Base-by-base conservation (phyloP, 768 basidiomycete genomes). In the Paxillus involutus region DNA sequence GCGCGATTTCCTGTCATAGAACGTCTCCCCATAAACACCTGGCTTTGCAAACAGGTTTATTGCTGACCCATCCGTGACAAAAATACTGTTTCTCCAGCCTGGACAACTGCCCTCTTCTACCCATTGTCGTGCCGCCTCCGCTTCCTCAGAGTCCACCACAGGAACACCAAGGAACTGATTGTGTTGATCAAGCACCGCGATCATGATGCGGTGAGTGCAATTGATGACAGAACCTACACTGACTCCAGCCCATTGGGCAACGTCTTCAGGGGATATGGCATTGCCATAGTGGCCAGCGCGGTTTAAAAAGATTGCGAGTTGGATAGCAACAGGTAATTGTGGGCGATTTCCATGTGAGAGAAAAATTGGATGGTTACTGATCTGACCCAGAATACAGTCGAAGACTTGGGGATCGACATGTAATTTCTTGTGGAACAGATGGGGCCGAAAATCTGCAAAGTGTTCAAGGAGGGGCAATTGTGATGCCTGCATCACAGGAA, bases 211-310 rank as follows among this genome's bases (percentile, higher is more conserved):
- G 37, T 57, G 44, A 3, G 42, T 53, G 14, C 51, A 57, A 17
- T 57, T 57, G 6, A 37, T 13, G 2, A 57, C 56, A 4, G 32
- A 11, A 14, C 51, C 46, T 9, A 47, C 46, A 19, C 41, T 49
- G 4, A 53, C 12, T 4, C 51, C 47, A 11, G 52, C 47, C 56
- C 52, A 57, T 14, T 57, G 47, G 7, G 51, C 42, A 33, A 58
- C 26, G 49, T 54, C 21, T 13, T 36, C 40, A 8, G 41, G 29
- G 4, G 50, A 9, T 10, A 14, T 3, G 2, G 19, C 42, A 56
- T 71, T 73, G 10, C 71, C 64, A 52, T 61, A 49, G 33, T 69
- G 68, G 6, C 68, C 66, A 43, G 60, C 58, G 5, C 56, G 36
- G 33, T 49, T 62, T 24, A 67, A 47, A 8, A 62, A 52, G 6